Evolutionary conservation across 108 stramenopile genomes (phyloP), one percentile per base, ranked within the genome.

Genomic region (Skeletonema marinoi): DNA sequence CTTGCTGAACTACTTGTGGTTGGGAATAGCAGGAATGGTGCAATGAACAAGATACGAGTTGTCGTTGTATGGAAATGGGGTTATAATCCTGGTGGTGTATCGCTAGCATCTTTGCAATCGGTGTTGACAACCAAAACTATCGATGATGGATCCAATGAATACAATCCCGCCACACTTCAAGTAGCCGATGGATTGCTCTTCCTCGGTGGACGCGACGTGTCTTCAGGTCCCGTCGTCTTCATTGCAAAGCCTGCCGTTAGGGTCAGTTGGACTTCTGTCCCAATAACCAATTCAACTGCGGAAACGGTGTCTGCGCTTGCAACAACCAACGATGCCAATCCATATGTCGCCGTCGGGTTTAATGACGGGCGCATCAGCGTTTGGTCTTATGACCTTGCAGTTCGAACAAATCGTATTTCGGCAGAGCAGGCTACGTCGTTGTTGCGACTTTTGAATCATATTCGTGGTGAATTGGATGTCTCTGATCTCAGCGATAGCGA

Each of bases 1-100:
- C 60, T 96, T 2, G 46, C 85, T 32, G 85, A 88, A 72, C 14
- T 86, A 13, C 78, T 83, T 62, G 60, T 87, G 58, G 33, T 50
- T 51, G 36, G 51, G 12, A 65, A 81, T n/a, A 78, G 82, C 21
- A 29, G 56, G 13, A 41, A 12, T 7, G 58, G 41, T 64, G 29
- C 25, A 19, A 61, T 74, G 17, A 62, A 63, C 44, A 77, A 78
- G 54, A 77, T 85, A 6, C 70, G 88, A 63, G 65, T 91, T 25
- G 83, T 93, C 59, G 91, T 77, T 25, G 86, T 93, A 29, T 96
- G 91, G 91, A 86, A 89, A 70, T 96, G 94, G 94, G 94, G 94
- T 10, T 88, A 91, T 62, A 82, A 75, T 65, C 44, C 67, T 65
- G 85, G 78, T 11, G 63, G 81, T 4, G 38, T 42, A 41, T 38